phyloP scores from a whole-genome alignment of 2,329 filamentous ascomycete species.

The Cercospora janseana region DNA sequence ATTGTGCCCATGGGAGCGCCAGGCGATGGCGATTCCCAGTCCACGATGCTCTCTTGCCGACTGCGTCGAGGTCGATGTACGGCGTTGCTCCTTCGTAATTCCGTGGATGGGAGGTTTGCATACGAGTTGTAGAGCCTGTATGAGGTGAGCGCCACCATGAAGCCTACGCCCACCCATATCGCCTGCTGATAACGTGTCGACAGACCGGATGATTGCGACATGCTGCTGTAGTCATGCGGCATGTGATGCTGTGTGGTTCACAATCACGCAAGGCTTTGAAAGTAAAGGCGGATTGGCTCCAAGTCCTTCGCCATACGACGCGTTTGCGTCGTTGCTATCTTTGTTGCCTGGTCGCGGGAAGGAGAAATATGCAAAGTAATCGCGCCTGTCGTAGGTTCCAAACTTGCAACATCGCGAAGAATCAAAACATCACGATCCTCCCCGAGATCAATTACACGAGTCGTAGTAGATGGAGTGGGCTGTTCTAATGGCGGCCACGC shows the following conservation, averaged over 20 bases:
- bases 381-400: too few relatives aligned
- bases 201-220: slow-evolving; percentile 22
- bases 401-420: too few relatives aligned
- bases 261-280: background rate
- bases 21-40: slow-evolving; percentile 13
- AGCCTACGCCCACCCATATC: slow-evolving; percentile 56
- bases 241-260: background rate
- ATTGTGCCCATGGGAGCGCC: slow-evolving; percentile 23
- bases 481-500: too few relatives aligned
- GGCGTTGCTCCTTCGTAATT: slow-evolving; percentile 27
- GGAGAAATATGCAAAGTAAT: too few relatives aligned
- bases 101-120: slow-evolving; percentile 11
- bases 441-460: too few relatives aligned
- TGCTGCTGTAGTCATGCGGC: slow-evolving; percentile 23
- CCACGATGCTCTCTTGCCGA: slow-evolving; percentile 8
- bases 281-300: background rate
- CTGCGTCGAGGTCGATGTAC: slow-evolving; percentile 23
- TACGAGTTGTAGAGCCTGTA: slow-evolving; percentile 55
- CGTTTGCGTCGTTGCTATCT: too few relatives aligned
- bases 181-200: slow-evolving; percentile 48
- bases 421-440: too few relatives aligned
- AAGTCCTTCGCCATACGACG: too few relatives aligned
- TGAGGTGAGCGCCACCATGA: slow-evolving; percentile 57
- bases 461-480: too few relatives aligned
- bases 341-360: too few relatives aligned